Evolutionary conservation across 495 filamentous ascomycete genomes (phyloP), one percentile per base, ranked within the genome.

Genomic region (Penicillium lagena): DNA sequence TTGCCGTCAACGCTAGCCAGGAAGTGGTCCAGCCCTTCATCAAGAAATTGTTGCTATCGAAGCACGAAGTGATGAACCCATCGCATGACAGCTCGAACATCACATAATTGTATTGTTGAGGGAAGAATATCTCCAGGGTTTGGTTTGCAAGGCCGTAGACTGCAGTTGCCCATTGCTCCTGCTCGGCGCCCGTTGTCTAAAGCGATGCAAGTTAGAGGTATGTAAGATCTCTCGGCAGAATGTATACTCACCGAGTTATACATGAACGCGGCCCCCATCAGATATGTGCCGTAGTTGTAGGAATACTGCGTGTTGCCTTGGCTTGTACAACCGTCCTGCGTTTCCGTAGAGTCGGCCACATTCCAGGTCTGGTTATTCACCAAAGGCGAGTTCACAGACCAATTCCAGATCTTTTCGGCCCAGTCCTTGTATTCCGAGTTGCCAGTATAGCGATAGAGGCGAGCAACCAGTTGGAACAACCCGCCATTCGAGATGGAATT

Each of bases 381-480:
- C 13, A 89, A 67, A 4, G 77, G 74, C 12, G 76, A 57, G 0
- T 47, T 33, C 7, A 50, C 51, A 40, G 76, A 74, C 87, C 87
- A 91, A n/a, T 83, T 75, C 62, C 67, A 88, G 15, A 75, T 63
- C 42, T 76, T 81, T 36, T 73, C 63, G 4, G 85, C 85, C 86
- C 86, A 89, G 28, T 81, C 68, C 1, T 71, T 69, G 49, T 89
- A 89, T 1, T 81, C 81, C 31, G 74, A 43, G 56, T 89, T 83
- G 11, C 78, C 79, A 0, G 86, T 89, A 56, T 85, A 87, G 12
- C 77, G 68, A 22, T 74, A 80, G 14, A 90, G 67, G 2, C 86
- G 80, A 0, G 85, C 73, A 30, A 81, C 80, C 7, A 90, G 64
- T 58, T 87, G 83, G 65, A 89, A 87, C 58, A 90, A 83, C 45